phyloP scores from a whole-genome alignment of 371 early-diverging fungal species.

The Choanephora cucurbitarum region DNA sequence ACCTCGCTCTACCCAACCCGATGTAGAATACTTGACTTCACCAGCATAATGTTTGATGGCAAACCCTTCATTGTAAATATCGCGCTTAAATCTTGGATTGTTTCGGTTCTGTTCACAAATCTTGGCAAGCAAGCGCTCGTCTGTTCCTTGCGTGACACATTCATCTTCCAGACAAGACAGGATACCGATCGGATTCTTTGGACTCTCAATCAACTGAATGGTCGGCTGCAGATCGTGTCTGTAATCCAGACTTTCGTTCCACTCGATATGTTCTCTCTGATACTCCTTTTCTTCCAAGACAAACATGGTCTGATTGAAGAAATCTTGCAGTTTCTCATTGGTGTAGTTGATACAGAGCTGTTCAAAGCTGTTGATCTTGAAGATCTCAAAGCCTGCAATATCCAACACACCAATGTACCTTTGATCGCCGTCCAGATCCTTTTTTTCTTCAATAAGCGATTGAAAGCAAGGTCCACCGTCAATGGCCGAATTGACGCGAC shows the following conservation, averaged over 20 bases:
- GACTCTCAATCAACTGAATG: conserved; percentile 97
- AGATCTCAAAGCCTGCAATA: conserved; percentile 99
- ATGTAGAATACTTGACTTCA: conserved; percentile 94
- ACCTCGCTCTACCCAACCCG: conserved; percentile 99
- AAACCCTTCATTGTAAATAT: conserved; percentile 91
- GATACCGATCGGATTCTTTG: conserved; percentile 94
- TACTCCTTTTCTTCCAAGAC: conserved; percentile 99
- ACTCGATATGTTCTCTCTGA: conserved; percentile 86
- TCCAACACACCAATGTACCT: conserved; percentile 98
- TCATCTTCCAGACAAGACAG: conserved; percentile 99
- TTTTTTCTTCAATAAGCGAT: neutral
- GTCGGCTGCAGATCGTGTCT: conserved; percentile 99
- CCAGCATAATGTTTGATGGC: conserved; percentile 98
- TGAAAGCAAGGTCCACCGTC: conserved; percentile 41
- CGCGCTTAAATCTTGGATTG: conserved; percentile 74
- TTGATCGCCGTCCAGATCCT: conserved; percentile 21
- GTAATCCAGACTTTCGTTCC: conserved; percentile 98
- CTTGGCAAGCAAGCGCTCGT: conserved; percentile 97
- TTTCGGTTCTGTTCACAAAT: conserved; percentile 41
- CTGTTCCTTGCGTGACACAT: conserved; percentile 98
- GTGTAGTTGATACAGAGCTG: conserved; percentile 99
- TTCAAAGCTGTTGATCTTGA: conserved; percentile 98
- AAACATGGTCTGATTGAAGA: conserved; percentile 99
- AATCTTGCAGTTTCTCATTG: conserved; percentile 99
- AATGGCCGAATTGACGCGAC: conserved; percentile 87